Evolutionary conservation across 1,284 basidiomycete genomes (phyloP), one percentile per base, ranked within the genome.

Genomic region (Porogramme epimiltina): DNA sequence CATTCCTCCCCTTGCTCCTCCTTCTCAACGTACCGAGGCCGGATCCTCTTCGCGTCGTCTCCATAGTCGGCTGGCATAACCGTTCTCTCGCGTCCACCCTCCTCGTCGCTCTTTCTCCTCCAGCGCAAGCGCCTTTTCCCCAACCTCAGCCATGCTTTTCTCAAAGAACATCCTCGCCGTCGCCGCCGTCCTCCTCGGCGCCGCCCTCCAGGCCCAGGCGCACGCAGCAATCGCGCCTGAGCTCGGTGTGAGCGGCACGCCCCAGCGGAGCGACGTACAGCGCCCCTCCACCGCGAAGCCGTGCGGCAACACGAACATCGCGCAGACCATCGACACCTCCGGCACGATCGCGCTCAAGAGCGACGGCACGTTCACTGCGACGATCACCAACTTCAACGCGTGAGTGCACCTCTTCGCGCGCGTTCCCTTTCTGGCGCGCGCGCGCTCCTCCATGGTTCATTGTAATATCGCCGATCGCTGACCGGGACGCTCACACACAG

Each of bases 341-440:
- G 74, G 71, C 1, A 62, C 76, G 2, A 69, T 81, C 22, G 56
- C 65, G 6, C 73, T 73, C n/a, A 66, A 64, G 38, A 68, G 72
- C 3, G 70, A 77, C 49, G 78, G 76, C 24, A 64, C 71, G 1
- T 76, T 81, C 63, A 67, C 66, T 10, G 71, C 72, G 10, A 77
- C 69, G 23, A 68, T 71, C 44, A 74, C 70, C 36, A 76, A 80
- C 67, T 82, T 79, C 65, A 82, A 83, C 58, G 69, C 55, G 80
- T 80, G 56, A 55, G 77, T 69, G n/a, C 31, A 5, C 36, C 42
- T 13, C 8, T 34, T 28, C 41, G 20, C 15, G n/a, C 1, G 2
- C 19, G 2, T 25, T n/a, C 19, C 10, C 23, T 31, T 31, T 6
- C 6, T 31, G 28, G 28, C 28, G n/a, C n/a, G n/a, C n/a, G n/a